These are phyloP conservation scores for Pterocarpus macrocarpus DNA, from an alignment of 306 rosid genomes.

Conservation along the genomic window DNA sequence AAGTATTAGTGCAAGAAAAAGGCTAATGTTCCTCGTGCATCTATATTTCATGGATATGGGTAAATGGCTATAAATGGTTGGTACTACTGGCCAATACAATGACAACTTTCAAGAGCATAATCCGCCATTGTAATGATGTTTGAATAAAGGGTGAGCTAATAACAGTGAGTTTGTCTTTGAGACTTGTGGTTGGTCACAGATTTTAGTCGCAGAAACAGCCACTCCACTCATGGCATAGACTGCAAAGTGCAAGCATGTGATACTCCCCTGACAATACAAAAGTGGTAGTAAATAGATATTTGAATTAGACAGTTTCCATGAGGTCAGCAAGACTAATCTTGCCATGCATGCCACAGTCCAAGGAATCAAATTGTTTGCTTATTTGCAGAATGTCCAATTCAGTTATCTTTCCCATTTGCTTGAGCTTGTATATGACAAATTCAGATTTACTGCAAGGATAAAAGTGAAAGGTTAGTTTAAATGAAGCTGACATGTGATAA, in stretches of 20 bases:
- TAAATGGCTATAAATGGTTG: no score
- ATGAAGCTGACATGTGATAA: background rate
- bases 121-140: no score
- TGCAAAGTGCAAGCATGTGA: background rate
- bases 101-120: background rate
- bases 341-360: slow-evolving; percentile 57
- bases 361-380: slow-evolving; percentile 66
- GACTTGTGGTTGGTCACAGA: background rate
- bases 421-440: slow-evolving; percentile 78
- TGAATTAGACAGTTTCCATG: slow-evolving; percentile 55
- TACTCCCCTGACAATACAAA: background rate
- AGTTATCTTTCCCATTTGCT: slow-evolving; percentile 72
- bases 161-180: slow-evolving; percentile 22
- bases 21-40: background rate
- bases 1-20: slow-evolving; percentile 1
- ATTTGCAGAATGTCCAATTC: slow-evolving; percentile 65
- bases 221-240: background rate
- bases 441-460: slow-evolving; percentile 69
- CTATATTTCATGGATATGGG: slow-evolving; percentile 13
- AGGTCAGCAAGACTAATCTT: slow-evolving; percentile 73
- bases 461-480: slow-evolving; percentile 9
- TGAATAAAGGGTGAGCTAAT: background rate
- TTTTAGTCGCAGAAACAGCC: background rate
- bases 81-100: slow-evolving; percentile 5
- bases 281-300: background rate